These are phyloP conservation scores for Rutidosis leptorrhynchoides DNA, from an alignment of 129 eudicot genomes.

Conservation along the genomic window DNA sequence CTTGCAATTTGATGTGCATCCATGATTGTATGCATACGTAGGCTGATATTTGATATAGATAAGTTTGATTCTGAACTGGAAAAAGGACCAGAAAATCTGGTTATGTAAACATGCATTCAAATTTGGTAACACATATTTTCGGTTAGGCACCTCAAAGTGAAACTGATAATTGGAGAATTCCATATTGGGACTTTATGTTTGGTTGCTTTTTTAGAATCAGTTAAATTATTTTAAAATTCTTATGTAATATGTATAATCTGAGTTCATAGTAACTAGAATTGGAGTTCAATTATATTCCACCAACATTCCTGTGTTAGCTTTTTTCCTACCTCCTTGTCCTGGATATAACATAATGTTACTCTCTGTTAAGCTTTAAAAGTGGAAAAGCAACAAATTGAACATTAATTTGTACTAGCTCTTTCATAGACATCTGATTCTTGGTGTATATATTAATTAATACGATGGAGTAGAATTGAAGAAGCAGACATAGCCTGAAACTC, in stretches of 20 bases:
- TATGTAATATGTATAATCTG: neutral
- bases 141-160: neutral
- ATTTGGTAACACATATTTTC: neutral
- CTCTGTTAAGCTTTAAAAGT: too few species aligned
- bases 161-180: neutral
- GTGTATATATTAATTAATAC: neutral
- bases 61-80: too few species aligned
- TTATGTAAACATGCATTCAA: neutral
- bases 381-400: too few species aligned
- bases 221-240: too few species aligned
- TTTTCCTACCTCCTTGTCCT: neutral
- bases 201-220: too few species aligned
- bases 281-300: neutral
- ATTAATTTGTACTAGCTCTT: too few species aligned
- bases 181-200: neutral
- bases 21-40: too few species aligned
- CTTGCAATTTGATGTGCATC: too few species aligned
- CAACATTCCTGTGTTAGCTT: neutral
- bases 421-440: neutral
- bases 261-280: neutral
- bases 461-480: slow-evolving; percentile 3
- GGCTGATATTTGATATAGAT: too few species aligned
- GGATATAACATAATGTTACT: neutral
- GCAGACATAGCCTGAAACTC: neutral
- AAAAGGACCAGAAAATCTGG: too few species aligned